phyloP scores from a whole-genome alignment of 345 rosid species.

The Clausena lansium region DNA sequence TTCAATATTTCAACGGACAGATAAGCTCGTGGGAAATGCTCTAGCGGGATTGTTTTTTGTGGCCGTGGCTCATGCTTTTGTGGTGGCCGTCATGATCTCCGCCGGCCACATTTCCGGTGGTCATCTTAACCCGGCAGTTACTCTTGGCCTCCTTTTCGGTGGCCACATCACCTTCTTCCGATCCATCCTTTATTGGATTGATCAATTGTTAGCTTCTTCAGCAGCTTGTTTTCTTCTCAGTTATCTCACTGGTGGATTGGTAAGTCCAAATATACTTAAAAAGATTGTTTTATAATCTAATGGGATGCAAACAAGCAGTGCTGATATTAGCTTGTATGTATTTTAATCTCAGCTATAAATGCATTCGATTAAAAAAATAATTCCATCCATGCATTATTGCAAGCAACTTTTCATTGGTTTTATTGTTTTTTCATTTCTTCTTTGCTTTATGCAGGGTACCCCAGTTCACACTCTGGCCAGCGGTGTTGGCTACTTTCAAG shows the following conservation, averaged over 20 bases:
- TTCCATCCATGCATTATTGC: background rate
- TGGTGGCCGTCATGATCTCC: constrained; percentile 80
- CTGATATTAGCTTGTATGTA: too few relatives aligned
- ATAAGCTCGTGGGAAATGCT: constrained; percentile 40
- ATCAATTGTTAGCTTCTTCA: constrained; percentile 72
- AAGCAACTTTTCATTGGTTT: background rate
- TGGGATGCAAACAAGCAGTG: too few relatives aligned
- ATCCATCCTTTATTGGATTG: constrained; percentile 68
- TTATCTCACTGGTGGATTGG: constrained; percentile 89
- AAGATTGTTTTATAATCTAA: background rate
- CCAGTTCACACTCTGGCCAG: constrained; percentile 65
- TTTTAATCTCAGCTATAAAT: too few relatives aligned
- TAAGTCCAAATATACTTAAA: constrained; percentile 11
- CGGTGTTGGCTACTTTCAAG: constrained; percentile 69
- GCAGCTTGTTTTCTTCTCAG: constrained; percentile 77
- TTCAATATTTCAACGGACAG: constrained; percentile 27
- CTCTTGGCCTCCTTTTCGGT: constrained; percentile 72
- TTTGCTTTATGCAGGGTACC: constrained; percentile 32
- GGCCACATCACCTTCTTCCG: constrained; percentile 79
- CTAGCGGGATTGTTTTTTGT: constrained; percentile 63
- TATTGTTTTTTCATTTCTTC: background rate
- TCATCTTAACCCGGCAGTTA: constrained; percentile 92
- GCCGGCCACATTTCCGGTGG: constrained; percentile 95
- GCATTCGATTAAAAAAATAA: background rate
- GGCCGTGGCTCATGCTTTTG: constrained; percentile 80